These are phyloP conservation scores for Aspergillus novofumigatus DNA, from an alignment of 2,329 filamentous ascomycete species.

Conservation along the genomic window DNA sequence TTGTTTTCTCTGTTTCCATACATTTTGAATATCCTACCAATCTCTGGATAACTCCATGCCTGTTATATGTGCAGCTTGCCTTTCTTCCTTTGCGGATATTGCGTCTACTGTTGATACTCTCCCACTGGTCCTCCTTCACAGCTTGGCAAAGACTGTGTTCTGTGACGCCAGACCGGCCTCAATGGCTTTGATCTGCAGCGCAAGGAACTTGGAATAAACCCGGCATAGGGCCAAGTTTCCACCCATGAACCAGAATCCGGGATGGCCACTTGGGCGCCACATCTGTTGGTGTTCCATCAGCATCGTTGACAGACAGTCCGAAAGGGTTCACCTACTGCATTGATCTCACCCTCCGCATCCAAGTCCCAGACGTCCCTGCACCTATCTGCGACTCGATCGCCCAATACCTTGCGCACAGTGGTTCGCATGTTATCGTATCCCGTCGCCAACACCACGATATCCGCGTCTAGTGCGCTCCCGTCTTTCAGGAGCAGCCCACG, in stretches of 20 bases:
- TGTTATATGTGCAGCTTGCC: background rate
- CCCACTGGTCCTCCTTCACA: background rate
- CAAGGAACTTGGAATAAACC: constrained; percentile 54
- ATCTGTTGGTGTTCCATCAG: constrained; percentile 7
- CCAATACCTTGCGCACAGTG: constrained; percentile 58
- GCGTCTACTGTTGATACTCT: too few relatives aligned
- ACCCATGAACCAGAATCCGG: constrained; percentile 63
- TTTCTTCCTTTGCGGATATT: background rate
- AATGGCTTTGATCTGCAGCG: constrained; percentile 48
- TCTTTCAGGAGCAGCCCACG: constrained; percentile 50
- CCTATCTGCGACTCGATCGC: constrained; percentile 56
- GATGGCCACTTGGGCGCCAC: constrained; percentile 59
- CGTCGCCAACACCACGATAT: constrained; percentile 61
- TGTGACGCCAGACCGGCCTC: constrained; percentile 34
- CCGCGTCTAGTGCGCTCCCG: constrained; percentile 54
- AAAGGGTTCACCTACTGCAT: constrained; percentile 34
- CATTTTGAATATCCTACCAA: background rate
- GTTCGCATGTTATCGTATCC: constrained; percentile 67
- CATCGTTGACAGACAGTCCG: background rate
- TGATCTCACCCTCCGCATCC: constrained; percentile 52
- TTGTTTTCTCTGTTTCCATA: background rate
- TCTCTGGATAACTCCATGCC: too few relatives aligned
- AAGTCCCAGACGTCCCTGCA: constrained; percentile 60
- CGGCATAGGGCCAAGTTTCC: constrained; percentile 62
- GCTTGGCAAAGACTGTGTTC: background rate